Evolutionary conservation across 257 asterid species (phyloP).

Genomic region (Parsonsia alboflavescens): DNA sequence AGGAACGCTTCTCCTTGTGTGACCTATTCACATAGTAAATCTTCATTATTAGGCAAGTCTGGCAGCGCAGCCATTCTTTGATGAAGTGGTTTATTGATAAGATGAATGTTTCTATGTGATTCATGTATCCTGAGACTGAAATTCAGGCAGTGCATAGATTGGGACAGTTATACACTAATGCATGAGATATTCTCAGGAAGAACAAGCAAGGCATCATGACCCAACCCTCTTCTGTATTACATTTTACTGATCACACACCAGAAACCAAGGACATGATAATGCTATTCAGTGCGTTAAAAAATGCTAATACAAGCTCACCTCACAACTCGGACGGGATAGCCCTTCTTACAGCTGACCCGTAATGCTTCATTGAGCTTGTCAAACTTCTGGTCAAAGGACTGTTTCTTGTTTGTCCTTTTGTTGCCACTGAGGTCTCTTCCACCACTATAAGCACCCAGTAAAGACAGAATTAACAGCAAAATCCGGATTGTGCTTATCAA

Average conservation of each 20-base stretch:
- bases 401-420: constrained; percentile 73
- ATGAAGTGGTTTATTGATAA: not conserved
- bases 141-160: not conserved
- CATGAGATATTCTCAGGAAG: not conserved
- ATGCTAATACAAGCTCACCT: constrained; percentile 43
- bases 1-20: constrained; percentile 76
- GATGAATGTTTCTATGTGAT: not conserved
- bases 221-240: not conserved
- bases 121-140: not conserved
- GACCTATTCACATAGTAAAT: constrained; percentile 40
- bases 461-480: constrained; percentile 9
- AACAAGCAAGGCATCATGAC: not conserved
- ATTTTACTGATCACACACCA: not conserved
- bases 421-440: constrained; percentile 92
- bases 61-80: not conserved
- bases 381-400: constrained; percentile 77
- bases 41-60: not conserved
- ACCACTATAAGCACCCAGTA: constrained; percentile 53
- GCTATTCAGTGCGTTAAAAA: not conserved
- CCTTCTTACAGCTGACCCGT: constrained; percentile 73
- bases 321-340: constrained; percentile 95
- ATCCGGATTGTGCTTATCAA: not conserved
- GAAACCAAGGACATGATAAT: too few relatives aligned
- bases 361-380: constrained; percentile 62
- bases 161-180: not conserved